These are phyloP conservation scores for Cryptococcus sp. DNA, from an alignment of 1,284 basidiomycete species.

Conservation along the genomic window DNA sequence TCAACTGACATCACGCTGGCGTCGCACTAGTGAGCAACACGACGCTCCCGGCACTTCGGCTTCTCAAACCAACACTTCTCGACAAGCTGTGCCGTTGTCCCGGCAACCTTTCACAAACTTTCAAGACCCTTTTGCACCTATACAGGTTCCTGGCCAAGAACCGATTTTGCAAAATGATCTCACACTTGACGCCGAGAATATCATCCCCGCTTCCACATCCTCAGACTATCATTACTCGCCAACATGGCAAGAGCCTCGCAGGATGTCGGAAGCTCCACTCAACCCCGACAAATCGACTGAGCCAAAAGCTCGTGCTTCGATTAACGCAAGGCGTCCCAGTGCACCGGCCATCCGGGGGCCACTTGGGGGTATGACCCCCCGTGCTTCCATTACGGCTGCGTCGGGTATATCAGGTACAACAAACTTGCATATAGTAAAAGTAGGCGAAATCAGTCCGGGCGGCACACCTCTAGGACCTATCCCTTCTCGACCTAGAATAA, in stretches of 20 bases:
- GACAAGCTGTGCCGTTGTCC: background rate
- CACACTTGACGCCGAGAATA: background rate
- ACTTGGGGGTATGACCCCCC: constrained; percentile 8
- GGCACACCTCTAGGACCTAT: constrained; percentile 2
- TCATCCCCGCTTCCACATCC: constrained; percentile 20
- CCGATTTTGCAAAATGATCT: background rate
- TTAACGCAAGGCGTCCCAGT: constrained; percentile 13
- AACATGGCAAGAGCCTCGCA: constrained; percentile 12
- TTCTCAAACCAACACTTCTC: constrained; percentile 7
- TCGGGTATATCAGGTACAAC: background rate
- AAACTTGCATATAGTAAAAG: background rate
- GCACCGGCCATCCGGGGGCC: constrained; percentile 8
- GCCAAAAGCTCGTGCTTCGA: background rate
- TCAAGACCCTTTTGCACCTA: constrained; percentile 24
- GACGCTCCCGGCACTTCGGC: background rate
- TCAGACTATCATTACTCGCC: constrained; percentile 28
- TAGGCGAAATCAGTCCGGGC: constrained; percentile 12
- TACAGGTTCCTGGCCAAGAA: background rate
- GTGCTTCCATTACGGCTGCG: background rate
- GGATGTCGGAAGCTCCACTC: constrained; percentile 21
- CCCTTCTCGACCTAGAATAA: constrained; percentile 19
- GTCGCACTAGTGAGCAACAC: background rate
- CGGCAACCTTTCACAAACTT: constrained; percentile 20
- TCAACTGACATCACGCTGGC: background rate
- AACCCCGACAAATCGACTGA: background rate